Percentiles rank a stretch among this genome's conserved stretches.
Evolutionary conservation across 805 yeast species (phyloP).

Genomic region (Sugiyamaella marilandica): DNA sequence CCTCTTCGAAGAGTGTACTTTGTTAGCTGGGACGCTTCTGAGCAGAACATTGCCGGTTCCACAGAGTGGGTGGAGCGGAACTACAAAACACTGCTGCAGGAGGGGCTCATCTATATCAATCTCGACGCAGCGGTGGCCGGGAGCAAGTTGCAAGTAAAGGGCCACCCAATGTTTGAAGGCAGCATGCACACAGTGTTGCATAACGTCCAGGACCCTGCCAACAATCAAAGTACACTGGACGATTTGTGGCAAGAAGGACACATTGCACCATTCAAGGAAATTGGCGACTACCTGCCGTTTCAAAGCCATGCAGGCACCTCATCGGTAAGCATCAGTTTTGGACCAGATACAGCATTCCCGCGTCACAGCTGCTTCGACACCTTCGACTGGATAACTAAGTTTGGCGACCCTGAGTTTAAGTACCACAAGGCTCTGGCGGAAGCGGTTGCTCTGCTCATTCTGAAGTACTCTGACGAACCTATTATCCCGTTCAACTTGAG

Average conservation of each 20-base stretch:
- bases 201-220: constrained; percentile 20
- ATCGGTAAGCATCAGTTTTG: constrained; percentile 54
- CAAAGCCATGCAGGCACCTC: constrained; percentile 63
- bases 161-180: constrained; percentile 60
- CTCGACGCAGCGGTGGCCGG: constrained; percentile 59
- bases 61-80: constrained; percentile 66
- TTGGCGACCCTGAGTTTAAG: constrained; percentile 53
- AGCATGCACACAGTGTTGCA: constrained; percentile 43
- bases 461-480: constrained; percentile 72
- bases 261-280: constrained; percentile 28
- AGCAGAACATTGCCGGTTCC: constrained; percentile 80
- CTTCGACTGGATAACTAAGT: constrained; percentile 48
- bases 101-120: constrained; percentile 69
- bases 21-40: constrained; percentile 76
- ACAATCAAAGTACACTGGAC: constrained; percentile 15
- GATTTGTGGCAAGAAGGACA: constrained; percentile 18
- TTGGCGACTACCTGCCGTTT: constrained; percentile 68
- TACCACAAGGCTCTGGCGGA: constrained; percentile 54
- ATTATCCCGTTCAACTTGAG: constrained; percentile 63
- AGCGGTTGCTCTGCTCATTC: constrained; percentile 46
- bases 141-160: constrained; percentile 47
- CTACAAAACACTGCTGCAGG: constrained; percentile 48
- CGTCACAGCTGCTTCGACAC: constrained; percentile 59
- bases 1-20: constrained; percentile 81
- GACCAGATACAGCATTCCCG: constrained; percentile 37